Evolutionary conservation across 352 stramenopile genomes (phyloP).

Genomic region (Phytophthora lateralis): DNA sequence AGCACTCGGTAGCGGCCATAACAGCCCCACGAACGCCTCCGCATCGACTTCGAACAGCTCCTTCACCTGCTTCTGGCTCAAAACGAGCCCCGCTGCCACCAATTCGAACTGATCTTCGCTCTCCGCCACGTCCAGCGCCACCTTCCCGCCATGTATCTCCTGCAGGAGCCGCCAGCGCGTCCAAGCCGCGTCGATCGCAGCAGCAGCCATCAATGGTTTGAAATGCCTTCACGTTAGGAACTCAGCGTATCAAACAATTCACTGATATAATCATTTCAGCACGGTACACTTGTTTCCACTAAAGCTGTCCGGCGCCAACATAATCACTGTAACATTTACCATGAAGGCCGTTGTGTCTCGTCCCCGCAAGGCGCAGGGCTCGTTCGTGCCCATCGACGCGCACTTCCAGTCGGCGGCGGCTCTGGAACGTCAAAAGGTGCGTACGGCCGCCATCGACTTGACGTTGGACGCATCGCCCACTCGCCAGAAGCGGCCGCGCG

Average conservation of each 20-base stretch:
- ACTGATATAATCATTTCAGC: too few species aligned
- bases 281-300: too few species aligned
- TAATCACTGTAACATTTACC: background rate
- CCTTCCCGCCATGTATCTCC: background rate
- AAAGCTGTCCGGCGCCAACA: too few species aligned
- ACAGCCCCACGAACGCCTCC: slow-evolving; percentile 28
- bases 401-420: slow-evolving; percentile 56
- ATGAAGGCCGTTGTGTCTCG: background rate
- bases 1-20: slow-evolving; percentile 42
- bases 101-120: slow-evolving; percentile 61
- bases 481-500: slow-evolving; percentile 14
- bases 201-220: slow-evolving; percentile 1
- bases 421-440: slow-evolving; percentile 10
- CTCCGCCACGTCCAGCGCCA: slow-evolving; percentile 14
- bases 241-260: too few species aligned
- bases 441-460: slow-evolving; percentile 52
- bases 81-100: slow-evolving; percentile 44
- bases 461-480: slow-evolving; percentile 16
- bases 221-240: background rate
- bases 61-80: slow-evolving; percentile 31
- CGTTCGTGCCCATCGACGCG: slow-evolving; percentile 58
- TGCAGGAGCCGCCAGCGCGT: slow-evolving; percentile 32
- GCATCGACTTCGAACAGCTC: slow-evolving; percentile 34
- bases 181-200: slow-evolving; percentile 21
- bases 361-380: background rate